A percentile compares a stretch with the other conserved stretches of the same genome.
Evolutionary conservation across 139 green algal genomes (phyloP).

Genomic region (Micractinium conductrix): DNA sequence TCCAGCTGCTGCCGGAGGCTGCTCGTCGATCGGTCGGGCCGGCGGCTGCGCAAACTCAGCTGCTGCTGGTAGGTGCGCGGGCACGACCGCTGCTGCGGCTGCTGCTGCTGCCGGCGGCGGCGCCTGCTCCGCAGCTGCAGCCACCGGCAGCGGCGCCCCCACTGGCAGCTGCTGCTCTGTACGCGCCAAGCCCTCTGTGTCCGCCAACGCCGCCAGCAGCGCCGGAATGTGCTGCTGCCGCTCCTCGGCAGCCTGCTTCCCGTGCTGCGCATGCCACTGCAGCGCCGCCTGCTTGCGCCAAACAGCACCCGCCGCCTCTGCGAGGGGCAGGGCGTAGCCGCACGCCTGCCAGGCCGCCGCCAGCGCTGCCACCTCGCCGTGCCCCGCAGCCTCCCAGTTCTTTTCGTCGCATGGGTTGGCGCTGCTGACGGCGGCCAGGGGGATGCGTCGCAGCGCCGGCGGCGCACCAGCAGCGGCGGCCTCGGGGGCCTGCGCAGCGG

Average conservation of each 20-base stretch:
- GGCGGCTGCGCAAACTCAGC: no score
- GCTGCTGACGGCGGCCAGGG: not conserved
- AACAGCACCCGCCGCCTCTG: not conserved
- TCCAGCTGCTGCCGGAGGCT: no score
- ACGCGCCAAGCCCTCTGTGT: not conserved
- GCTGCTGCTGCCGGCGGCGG: not conserved
- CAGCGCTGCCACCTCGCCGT: not conserved
- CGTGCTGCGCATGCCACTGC: not conserved
- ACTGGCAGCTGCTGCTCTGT: not conserved
- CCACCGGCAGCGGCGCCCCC: not conserved
- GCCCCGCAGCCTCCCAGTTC: not conserved
- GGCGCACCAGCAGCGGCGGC: not conserved
- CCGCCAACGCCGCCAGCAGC: not conserved
- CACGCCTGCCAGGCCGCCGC: not conserved
- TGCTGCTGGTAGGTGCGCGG: no score
- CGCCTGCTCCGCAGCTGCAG: not conserved
- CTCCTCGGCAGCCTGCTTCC: not conserved
- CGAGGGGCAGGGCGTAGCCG: not conserved
- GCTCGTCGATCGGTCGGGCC: no score
- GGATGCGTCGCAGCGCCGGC: not conserved
- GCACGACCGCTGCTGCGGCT: not conserved
- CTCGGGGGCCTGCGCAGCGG: not conserved
- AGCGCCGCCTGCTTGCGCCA: conserved; percentile 1
- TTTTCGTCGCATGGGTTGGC: not conserved
- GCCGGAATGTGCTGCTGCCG: not conserved